A percentile compares a stretch with the other conserved stretches of the same genome.
Conservation (phyloP, 1,139 yeast species). For the Blastobotrys petasosporus region DNA sequence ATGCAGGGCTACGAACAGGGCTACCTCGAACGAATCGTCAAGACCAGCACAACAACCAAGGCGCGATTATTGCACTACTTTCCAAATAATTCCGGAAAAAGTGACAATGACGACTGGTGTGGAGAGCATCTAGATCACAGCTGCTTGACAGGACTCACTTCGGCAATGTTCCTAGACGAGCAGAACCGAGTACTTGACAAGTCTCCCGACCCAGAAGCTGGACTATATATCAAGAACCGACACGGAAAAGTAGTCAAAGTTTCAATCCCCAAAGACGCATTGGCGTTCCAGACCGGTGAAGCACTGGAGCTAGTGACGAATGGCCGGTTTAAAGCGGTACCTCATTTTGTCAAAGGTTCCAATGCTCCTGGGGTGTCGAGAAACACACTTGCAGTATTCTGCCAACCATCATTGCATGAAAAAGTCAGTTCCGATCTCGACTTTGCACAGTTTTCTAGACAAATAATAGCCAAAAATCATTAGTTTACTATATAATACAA, state of each 20-base stretch:
- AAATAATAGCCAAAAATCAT: slow-evolving; percentile 24
- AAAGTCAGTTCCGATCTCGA: slow-evolving; percentile 41
- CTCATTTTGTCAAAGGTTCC: slow-evolving; percentile 51
- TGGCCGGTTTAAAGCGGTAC: slow-evolving; percentile 53
- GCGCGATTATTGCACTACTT: slow-evolving; percentile 56
- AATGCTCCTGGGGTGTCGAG: slow-evolving; percentile 39
- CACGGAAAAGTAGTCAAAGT: slow-evolving; percentile 45
- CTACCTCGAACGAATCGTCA: slow-evolving; percentile 44
- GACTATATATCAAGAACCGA: slow-evolving; percentile 50
- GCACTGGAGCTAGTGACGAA: slow-evolving; percentile 49
- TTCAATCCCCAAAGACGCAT: slow-evolving; percentile 48
- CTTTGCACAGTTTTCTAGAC: slow-evolving; percentile 46
- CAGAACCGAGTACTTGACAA: slow-evolving; percentile 26
- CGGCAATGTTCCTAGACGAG: slow-evolving; percentile 50
- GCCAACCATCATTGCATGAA: slow-evolving; percentile 56
- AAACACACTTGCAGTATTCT: slow-evolving; percentile 58
- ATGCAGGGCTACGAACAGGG: slow-evolving; percentile 32
- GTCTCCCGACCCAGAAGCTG: slow-evolving; percentile 46
- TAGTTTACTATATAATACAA: too few relatives aligned
- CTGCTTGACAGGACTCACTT: slow-evolving; percentile 55
- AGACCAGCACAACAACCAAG: slow-evolving; percentile 49
- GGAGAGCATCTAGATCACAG: slow-evolving; percentile 63
- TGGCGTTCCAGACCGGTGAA: slow-evolving; percentile 64
- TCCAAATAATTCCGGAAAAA: slow-evolving; percentile 11
- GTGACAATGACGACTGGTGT: slow-evolving; percentile 44